Conservation (phyloP, 169 alveolate species). For the Eimeria tenella region DNA sequence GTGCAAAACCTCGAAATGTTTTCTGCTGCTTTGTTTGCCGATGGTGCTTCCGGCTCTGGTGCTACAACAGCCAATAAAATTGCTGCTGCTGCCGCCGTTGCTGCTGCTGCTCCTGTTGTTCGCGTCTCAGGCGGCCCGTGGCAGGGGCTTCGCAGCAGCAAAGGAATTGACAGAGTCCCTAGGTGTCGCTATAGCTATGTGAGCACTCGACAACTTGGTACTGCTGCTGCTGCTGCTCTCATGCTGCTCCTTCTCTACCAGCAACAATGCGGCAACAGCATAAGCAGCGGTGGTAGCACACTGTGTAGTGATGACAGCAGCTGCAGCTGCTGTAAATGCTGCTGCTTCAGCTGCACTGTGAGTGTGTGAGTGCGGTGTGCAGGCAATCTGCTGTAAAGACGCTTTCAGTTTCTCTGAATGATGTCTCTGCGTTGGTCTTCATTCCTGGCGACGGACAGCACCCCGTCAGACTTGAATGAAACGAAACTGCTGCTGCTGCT, state of each 20-base stretch:
- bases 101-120: not conserved
- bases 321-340: not conserved
- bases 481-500: not conserved
- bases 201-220: not conserved
- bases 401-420: not conserved
- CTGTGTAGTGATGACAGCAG: not conserved
- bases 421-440: constrained; percentile 14
- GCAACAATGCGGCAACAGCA: not conserved
- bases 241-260: not conserved
- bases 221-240: constrained; percentile 1
- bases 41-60: not conserved
- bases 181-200: constrained; percentile 29
- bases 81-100: not conserved
- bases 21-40: too few species aligned
- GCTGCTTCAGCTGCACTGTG: not conserved
- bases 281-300: not conserved
- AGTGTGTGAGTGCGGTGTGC: not conserved
- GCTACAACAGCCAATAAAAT: not conserved
- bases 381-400: not conserved
- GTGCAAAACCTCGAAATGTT: too few species aligned
- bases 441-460: constrained; percentile 39
- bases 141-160: constrained; percentile 5
- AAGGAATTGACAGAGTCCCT: constrained; percentile 43
- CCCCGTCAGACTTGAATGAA: constrained; percentile 2
- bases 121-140: constrained; percentile 30